Base-by-base conservation (phyloP, 176 grass and related monocot species). In the Thinopyrum elongatum region DNA sequence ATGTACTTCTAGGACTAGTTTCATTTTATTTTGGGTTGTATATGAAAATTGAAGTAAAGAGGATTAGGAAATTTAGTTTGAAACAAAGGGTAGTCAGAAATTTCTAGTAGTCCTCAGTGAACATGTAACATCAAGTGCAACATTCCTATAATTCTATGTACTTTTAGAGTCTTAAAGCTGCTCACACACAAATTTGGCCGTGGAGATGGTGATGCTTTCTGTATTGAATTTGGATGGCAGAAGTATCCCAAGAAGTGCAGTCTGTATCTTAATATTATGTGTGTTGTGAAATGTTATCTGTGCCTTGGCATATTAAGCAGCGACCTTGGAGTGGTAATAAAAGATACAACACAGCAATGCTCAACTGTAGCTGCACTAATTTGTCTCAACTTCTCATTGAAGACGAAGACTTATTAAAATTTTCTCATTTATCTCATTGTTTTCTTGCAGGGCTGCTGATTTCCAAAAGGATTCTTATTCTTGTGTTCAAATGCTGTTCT, bases 371-470 rank as follows among this genome's bases (percentile, higher is more conserved):
- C 16, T 77, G 12, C 73, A 59, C 13, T 9, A 27, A 70, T 60
- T 44, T 23, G 15, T 28, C n/a, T 79, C 22, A 34, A 34, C 49
- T 55, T 76, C 44, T 23, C 10, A 59, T 14, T n/a, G n/a, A 49
- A 58, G 53, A 58, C 9, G 7, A 14, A 46, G 25, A 75, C 10
- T n/a, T 72, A 17, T 70, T 70, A 30, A 28, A 33, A 69, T 58
- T 1, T 80, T 6, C 13, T 80, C 57, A 73, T 80, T 49, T 47
- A 28, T 70, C 53, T n/a, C 83, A 2, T 51, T 78, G 80, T 49
- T 73, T 84, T 57, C 39, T 13, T 74, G 36, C 75, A 89, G 51
- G 75, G 23, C 53, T 53, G 16, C 14, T 26, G 25, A 64, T 61
- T 59, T 28, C 23, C 57, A 69, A 70, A 70, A 83, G 51, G 33